Evolutionary conservation across 371 early-diverging fungal genomes (phyloP).

Genomic region (Lichtheimia corymbifera): DNA sequence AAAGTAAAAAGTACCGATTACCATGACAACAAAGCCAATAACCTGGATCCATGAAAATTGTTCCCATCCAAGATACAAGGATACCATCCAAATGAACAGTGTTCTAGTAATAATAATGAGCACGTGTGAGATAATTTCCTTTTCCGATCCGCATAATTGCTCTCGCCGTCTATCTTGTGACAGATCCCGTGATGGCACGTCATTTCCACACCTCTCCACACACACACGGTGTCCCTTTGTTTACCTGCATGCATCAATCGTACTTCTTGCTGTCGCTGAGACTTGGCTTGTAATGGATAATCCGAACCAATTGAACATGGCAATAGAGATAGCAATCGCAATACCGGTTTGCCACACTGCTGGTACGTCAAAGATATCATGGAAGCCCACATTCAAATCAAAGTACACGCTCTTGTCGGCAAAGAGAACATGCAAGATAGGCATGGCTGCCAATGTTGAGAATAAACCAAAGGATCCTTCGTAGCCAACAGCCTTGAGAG

Average conservation of each 20-base stretch:
- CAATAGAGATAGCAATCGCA: constrained; percentile 83
- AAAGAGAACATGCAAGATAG: constrained; percentile 72
- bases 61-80: constrained; percentile 92
- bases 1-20: constrained; percentile 90
- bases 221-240: not conserved
- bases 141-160: not conserved
- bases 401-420: constrained; percentile 72
- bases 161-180: not conserved
- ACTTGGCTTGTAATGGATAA: constrained; percentile 85
- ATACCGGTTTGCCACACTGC: constrained; percentile 76
- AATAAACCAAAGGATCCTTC: constrained; percentile 92
- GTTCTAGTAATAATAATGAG: constrained; percentile 54
- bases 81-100: constrained; percentile 93
- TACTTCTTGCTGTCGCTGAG: constrained; percentile 88
- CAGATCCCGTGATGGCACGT: no score
- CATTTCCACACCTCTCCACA: not conserved
- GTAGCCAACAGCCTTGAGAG: constrained; percentile 89
- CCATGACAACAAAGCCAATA: constrained; percentile 76
- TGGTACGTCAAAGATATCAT: constrained; percentile 69
- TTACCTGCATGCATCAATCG: constrained; percentile 90
- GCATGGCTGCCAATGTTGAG: constrained; percentile 70
- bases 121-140: constrained; percentile 1
- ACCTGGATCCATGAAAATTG: constrained; percentile 90
- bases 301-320: constrained; percentile 95
- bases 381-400: constrained; percentile 75